A percentile compares a stretch with the other conserved stretches of the same genome.
Conservation (phyloP, 1,284 basidiomycete genomes). For the Trametes versicolor region DNA sequence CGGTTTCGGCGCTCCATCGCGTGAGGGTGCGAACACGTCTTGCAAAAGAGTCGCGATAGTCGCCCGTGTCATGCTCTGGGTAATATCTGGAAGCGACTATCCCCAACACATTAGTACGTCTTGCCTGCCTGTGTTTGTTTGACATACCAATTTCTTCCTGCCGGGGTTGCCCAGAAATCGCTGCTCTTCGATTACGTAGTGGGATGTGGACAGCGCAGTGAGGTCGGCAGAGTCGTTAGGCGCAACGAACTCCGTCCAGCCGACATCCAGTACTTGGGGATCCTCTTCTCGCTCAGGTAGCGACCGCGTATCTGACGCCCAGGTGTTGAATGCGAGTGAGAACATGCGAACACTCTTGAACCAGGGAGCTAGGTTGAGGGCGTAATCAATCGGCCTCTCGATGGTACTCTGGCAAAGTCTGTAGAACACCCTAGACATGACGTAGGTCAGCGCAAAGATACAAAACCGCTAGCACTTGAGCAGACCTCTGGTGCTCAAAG, state of each 20-base stretch:
- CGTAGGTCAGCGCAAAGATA: constrained; percentile 1
- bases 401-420: constrained; percentile 28
- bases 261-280: constrained; percentile 46
- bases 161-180: constrained; percentile 38
- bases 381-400: constrained; percentile 34
- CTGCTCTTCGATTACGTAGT: constrained; percentile 41
- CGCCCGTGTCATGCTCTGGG: constrained; percentile 20
- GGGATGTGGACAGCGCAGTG: constrained; percentile 32
- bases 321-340: constrained; percentile 45
- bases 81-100: constrained; percentile 24
- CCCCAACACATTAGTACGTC: not conserved
- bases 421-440: constrained; percentile 31
- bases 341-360: constrained; percentile 36
- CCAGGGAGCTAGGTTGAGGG: constrained; percentile 35
- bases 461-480: not conserved
- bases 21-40: constrained; percentile 29
- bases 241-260: constrained; percentile 42
- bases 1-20: not conserved
- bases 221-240: constrained; percentile 32
- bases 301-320: constrained; percentile 39
- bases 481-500: constrained; percentile 49
- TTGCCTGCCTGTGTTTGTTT: not conserved
- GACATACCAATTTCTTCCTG: constrained; percentile 32
- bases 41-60: constrained; percentile 30
- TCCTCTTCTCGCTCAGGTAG: constrained; percentile 35